Conservation (phyloP, 2,329 filamentous ascomycete genomes). For the Colletotrichum australisinense region DNA sequence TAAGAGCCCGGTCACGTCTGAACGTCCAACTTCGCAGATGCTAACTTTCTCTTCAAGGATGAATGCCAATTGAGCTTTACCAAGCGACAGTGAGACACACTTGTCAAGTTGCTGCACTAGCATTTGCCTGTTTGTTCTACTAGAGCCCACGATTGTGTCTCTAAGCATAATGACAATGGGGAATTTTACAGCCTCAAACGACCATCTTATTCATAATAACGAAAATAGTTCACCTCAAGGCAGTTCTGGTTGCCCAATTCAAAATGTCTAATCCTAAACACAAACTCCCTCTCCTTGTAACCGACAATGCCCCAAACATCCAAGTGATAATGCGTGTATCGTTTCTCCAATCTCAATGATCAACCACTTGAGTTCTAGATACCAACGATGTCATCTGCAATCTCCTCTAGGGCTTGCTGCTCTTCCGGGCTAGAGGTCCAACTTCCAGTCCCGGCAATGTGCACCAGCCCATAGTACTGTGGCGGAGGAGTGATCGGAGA, state of each 20-base stretch:
- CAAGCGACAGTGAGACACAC: slow-evolving; percentile 38
- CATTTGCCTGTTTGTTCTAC: neutral
- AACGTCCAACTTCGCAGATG: neutral
- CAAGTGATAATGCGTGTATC: neutral
- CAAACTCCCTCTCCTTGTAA: too few species aligned
- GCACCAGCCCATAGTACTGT: neutral
- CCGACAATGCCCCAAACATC: neutral
- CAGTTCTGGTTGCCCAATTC: neutral
- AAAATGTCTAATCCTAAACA: neutral
- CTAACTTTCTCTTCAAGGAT: slow-evolving; percentile 42
- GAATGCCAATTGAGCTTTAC: slow-evolving; percentile 50
- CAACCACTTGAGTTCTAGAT: neutral
- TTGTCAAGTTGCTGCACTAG: neutral
- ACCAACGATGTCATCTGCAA: neutral
- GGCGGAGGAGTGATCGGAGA: neutral
- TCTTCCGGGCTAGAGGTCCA: neutral
- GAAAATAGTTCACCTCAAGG: neutral
- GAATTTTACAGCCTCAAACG: neutral
- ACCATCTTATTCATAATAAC: neutral
- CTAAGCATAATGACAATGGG: neutral
- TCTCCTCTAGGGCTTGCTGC: neutral
- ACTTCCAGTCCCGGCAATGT: neutral
- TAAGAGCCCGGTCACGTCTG: slow-evolving; percentile 41
- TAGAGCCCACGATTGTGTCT: neutral
- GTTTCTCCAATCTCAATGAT: neutral